A percentile compares a stretch with the other conserved stretches of the same genome.
Conservation (phyloP, 192 early-diverging fungal genomes). For the Lunasporangiospora selenospora region DNA sequence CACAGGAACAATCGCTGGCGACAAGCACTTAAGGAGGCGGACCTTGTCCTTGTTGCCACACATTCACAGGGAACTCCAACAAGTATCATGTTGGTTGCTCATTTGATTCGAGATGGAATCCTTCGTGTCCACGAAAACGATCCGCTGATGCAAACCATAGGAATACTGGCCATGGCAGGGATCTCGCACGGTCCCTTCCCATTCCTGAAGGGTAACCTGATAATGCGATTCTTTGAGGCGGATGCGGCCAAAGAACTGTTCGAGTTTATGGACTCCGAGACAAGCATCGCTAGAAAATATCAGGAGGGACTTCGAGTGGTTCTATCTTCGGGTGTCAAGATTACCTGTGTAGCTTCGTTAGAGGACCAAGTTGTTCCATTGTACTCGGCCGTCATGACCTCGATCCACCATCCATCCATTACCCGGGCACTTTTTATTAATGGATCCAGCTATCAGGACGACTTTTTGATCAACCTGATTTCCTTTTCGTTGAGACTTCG, state of each 20-base stretch:
- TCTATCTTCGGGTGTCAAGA: slow-evolving; percentile 72
- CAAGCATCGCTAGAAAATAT: slow-evolving; percentile 72
- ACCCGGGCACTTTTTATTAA: slow-evolving; percentile 92
- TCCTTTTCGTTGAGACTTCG: slow-evolving; percentile 85
- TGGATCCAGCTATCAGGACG: slow-evolving; percentile 75
- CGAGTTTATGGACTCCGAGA: slow-evolving; percentile 87
- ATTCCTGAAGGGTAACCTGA: slow-evolving; percentile 74
- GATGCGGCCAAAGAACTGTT: slow-evolving; percentile 93
- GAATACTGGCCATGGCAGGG: slow-evolving; percentile 91
- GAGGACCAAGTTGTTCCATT: slow-evolving; percentile 97
- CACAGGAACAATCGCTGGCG: slow-evolving; percentile 52
- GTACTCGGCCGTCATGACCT: slow-evolving; percentile 77
- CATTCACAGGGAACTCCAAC: slow-evolving; percentile 96
- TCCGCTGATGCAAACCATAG: slow-evolving; percentile 68
- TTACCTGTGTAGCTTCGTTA: slow-evolving; percentile 85
- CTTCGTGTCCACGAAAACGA: slow-evolving; percentile 57
- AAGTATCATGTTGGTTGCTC: slow-evolving; percentile 74
- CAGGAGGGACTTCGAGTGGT: slow-evolving; percentile 71
- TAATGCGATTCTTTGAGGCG: slow-evolving; percentile 89
- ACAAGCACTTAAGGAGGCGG: slow-evolving; percentile 57
- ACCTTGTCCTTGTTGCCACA: slow-evolving; percentile 87
- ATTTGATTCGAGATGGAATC: slow-evolving; percentile 65
- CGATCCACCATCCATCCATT: slow-evolving; percentile 78
- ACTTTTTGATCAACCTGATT: slow-evolving; percentile 89
- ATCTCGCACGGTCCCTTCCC: slow-evolving; percentile 91